Evolutionary conservation across 495 filamentous ascomycete genomes (phyloP).

Genomic region (Bombardia bombarda): DNA sequence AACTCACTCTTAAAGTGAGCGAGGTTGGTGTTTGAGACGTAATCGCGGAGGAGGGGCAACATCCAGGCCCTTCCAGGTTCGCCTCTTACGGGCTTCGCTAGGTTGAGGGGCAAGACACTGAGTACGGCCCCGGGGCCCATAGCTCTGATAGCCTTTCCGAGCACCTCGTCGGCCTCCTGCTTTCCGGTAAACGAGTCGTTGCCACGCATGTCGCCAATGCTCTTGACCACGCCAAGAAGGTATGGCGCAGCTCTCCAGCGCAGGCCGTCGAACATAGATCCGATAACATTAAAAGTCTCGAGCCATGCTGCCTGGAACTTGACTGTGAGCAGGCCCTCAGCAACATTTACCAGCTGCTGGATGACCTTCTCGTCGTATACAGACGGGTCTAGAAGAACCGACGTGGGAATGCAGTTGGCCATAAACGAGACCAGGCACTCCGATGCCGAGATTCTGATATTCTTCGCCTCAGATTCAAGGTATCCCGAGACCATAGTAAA

Average conservation of each 20-base stretch:
- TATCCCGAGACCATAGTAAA: slow-evolving; percentile 71
- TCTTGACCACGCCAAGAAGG: slow-evolving; percentile 62
- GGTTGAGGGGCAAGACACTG: slow-evolving; percentile 73
- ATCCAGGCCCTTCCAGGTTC: slow-evolving; percentile 90
- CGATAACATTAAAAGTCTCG: slow-evolving; percentile 86
- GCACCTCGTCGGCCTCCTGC: slow-evolving; percentile 85
- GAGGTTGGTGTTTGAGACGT: slow-evolving; percentile 75
- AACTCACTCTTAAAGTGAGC: slow-evolving; percentile 78
- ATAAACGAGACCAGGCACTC: slow-evolving; percentile 91
- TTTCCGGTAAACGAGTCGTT: slow-evolving; percentile 89
- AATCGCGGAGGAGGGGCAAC: slow-evolving; percentile 79
- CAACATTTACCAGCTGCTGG: slow-evolving; percentile 60
- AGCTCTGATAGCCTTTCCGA: slow-evolving; percentile 74
- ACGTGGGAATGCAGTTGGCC: slow-evolving; percentile 74
- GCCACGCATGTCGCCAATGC: slow-evolving; percentile 76
- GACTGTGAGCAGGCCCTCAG: slow-evolving; percentile 67
- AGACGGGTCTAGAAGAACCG: slow-evolving; percentile 75
- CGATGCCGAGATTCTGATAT: slow-evolving; percentile 86
- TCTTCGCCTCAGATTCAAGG: slow-evolving; percentile 77
- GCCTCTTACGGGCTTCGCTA: slow-evolving; percentile 63
- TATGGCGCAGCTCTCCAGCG: slow-evolving; percentile 76
- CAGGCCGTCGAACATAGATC: slow-evolving; percentile 79
- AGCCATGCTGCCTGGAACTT: slow-evolving; percentile 93
- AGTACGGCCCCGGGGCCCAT: slow-evolving; percentile 84
- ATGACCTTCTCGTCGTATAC: slow-evolving; percentile 81